phyloP scores from a whole-genome alignment of 2,329 filamentous ascomycete genomes.

The Cladosporium colombiae region DNA sequence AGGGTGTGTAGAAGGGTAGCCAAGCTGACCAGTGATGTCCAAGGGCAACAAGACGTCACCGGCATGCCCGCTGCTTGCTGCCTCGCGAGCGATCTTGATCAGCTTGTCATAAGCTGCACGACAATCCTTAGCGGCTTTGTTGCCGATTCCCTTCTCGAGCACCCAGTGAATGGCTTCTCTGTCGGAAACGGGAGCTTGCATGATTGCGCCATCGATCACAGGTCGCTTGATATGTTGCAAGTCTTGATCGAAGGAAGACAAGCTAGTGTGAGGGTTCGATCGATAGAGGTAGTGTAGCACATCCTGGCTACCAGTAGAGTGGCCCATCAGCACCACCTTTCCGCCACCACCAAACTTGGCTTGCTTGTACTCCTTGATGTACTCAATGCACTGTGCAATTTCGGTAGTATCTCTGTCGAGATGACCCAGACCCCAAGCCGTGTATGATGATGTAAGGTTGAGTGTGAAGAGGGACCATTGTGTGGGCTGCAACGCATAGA shows the following conservation, averaged over 20 bases:
- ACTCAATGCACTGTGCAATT: conserved; percentile 53
- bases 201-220: conserved; percentile 69
- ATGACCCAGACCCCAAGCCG: conserved; percentile 56
- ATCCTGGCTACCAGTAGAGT: conserved; percentile 70
- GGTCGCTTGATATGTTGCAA: conserved; percentile 41
- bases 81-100: conserved; percentile 35
- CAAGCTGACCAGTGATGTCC: conserved; percentile 49
- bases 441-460: conserved; percentile 50
- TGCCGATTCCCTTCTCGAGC: conserved; percentile 36
- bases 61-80: conserved; percentile 18
- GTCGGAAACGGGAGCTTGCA: conserved; percentile 80
- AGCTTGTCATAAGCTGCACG: conserved; percentile 48
- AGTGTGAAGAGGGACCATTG: conserved; percentile 53
- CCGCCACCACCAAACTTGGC: conserved; percentile 38
- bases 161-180: conserved; percentile 61
- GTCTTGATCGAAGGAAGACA: conserved; percentile 38
- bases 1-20: conserved; percentile 43
- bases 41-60: conserved; percentile 40
- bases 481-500: conserved; percentile 28
- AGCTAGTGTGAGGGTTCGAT: conserved; percentile 25
- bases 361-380: conserved; percentile 43
- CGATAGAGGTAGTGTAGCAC: conserved; percentile 59
- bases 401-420: conserved; percentile 57
- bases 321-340: conserved; percentile 67
- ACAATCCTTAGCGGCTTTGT: conserved; percentile 35